phyloP scores from a whole-genome alignment of 495 filamentous ascomycete genomes.

The Astrocystis sublimbata region DNA sequence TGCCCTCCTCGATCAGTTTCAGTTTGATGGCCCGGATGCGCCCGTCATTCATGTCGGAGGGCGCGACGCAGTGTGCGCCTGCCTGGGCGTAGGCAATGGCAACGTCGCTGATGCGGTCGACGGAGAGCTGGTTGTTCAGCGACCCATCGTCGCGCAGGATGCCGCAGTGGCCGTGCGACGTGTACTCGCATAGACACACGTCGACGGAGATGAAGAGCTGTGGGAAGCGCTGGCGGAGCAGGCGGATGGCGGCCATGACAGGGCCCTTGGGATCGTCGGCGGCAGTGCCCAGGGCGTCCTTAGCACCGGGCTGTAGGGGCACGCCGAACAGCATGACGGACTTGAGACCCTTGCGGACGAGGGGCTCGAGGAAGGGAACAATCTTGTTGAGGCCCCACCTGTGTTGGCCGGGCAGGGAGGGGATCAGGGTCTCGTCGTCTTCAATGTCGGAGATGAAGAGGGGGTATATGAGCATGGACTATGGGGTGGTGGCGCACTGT shows the following conservation, averaged over 20 bases:
- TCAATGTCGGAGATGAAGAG: slow-evolving; percentile 93
- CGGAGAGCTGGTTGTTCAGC: slow-evolving; percentile 87
- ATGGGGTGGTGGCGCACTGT: not conserved
- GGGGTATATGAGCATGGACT: slow-evolving; percentile 98
- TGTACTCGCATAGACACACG: slow-evolving; percentile 98
- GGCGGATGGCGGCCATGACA: slow-evolving; percentile 80
- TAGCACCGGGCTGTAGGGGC: slow-evolving; percentile 72
- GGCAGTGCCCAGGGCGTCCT: slow-evolving; percentile 89
- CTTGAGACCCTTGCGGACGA: slow-evolving; percentile 82
- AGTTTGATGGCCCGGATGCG: slow-evolving; percentile 95
- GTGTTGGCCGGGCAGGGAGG: slow-evolving; percentile 84
- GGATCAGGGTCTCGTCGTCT: slow-evolving; percentile 87
- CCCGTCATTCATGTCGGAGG: slow-evolving; percentile 98
- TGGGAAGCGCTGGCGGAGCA: slow-evolving; percentile 80
- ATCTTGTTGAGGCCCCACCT: slow-evolving; percentile 86
- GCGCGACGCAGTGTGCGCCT: slow-evolving; percentile 94
- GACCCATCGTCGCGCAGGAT: slow-evolving; percentile 89
- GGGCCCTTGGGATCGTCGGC: slow-evolving; percentile 92
- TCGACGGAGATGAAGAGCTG: slow-evolving; percentile 86
- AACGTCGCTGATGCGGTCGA: slow-evolving; percentile 91
- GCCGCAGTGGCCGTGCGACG: slow-evolving; percentile 97
- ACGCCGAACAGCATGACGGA: slow-evolving; percentile 97
- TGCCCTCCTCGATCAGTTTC: slow-evolving; percentile 87
- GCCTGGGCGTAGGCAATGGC: slow-evolving; percentile 90
- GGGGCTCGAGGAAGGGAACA: slow-evolving; percentile 77